Conservation (phyloP, 2,329 filamentous ascomycete genomes). For the Alternaria sp. region DNA sequence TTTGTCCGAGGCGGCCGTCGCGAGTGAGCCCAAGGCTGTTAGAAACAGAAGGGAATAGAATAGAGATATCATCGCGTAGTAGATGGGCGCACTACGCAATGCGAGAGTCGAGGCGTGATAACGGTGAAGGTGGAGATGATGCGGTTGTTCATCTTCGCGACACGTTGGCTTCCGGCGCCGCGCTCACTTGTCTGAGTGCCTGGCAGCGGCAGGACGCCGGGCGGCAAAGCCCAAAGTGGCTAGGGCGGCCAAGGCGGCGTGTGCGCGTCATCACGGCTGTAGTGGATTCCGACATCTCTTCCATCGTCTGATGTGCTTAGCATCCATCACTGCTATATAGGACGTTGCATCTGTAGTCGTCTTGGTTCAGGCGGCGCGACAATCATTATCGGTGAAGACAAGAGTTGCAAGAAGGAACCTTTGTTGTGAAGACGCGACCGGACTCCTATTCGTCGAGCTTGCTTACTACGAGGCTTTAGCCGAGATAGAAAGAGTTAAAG, state of each 20-base stretch:
- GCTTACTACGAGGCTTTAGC: constrained; percentile 11
- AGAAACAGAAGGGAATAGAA: constrained; percentile 39
- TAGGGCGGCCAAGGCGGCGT: constrained; percentile 18
- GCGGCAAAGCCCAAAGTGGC: constrained; percentile 12
- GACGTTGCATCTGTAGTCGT: constrained; percentile 5
- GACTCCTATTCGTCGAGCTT: constrained; percentile 28
- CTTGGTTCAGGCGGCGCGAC: constrained; percentile 14
- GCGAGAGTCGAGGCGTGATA: constrained; percentile 17
- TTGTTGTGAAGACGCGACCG: constrained; percentile 17
- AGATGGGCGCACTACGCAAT: constrained; percentile 15
- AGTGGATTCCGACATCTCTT: constrained; percentile 24
- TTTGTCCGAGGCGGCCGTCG: constrained; percentile 52
- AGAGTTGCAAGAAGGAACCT: constrained; percentile 1
- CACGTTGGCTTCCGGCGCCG: constrained; percentile 33
- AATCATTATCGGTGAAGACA: neutral
- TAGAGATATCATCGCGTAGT: constrained; percentile 38
- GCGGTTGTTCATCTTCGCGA: constrained; percentile 24
- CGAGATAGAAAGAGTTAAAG: constrained; percentile 13
- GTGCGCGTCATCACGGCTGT: constrained; percentile 29
- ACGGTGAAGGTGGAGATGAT: constrained; percentile 15
- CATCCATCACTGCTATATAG: constrained; percentile 21
- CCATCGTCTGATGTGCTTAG: constrained; percentile 32
- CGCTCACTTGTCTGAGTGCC: constrained; percentile 21
- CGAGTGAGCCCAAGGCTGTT: constrained; percentile 42
- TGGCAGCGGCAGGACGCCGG: constrained; percentile 23